Conservation (phyloP, 2,329 filamentous ascomycete genomes). For the Colletotrichum paranaense region DNA sequence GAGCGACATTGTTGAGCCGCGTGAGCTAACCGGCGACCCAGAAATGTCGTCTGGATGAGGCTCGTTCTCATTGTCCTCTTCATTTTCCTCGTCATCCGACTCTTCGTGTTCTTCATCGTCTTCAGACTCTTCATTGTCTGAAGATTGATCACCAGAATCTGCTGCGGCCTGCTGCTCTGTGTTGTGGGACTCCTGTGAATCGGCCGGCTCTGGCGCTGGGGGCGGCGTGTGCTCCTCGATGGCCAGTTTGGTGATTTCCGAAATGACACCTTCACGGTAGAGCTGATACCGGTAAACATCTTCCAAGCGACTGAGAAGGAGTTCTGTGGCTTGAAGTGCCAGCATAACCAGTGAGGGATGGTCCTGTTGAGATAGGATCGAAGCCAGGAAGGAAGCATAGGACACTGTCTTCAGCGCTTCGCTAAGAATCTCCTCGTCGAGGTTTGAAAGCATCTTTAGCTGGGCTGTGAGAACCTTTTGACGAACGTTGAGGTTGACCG, state of each 20-base stretch:
- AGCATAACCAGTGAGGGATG: conserved; percentile 88
- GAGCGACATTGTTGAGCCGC: conserved; percentile 73
- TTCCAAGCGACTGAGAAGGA: conserved; percentile 86
- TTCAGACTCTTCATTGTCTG: conserved; percentile 61
- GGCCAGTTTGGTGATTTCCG: conserved; percentile 87
- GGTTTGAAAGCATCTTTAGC: conserved; percentile 95
- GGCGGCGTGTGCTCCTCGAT: conserved; percentile 52
- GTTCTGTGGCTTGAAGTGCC: conserved; percentile 88
- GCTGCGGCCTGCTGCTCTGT: conserved; percentile 22
- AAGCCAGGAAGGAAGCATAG: conserved; percentile 94
- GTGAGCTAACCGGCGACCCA: conserved; percentile 74
- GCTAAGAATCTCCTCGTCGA: conserved; percentile 86
- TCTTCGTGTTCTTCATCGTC: conserved; percentile 59
- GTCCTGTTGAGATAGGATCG: conserved; percentile 95
- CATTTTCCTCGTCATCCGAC: conserved; percentile 66
- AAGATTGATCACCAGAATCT: conserved; percentile 45
- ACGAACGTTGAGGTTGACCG: conserved; percentile 92
- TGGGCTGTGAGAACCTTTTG: conserved; percentile 97
- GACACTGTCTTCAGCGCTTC: conserved; percentile 89
- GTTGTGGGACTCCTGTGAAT: conserved; percentile 7
- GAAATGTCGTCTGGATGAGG: conserved; percentile 67
- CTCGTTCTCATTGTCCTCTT: conserved; percentile 55
- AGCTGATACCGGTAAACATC: conserved; percentile 95
- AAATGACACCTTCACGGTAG: conserved; percentile 94
- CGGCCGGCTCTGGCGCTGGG: conserved; percentile 46